Base-by-base conservation (phyloP, 208 protist species). In the Vickermania spadyakhi region DNA sequence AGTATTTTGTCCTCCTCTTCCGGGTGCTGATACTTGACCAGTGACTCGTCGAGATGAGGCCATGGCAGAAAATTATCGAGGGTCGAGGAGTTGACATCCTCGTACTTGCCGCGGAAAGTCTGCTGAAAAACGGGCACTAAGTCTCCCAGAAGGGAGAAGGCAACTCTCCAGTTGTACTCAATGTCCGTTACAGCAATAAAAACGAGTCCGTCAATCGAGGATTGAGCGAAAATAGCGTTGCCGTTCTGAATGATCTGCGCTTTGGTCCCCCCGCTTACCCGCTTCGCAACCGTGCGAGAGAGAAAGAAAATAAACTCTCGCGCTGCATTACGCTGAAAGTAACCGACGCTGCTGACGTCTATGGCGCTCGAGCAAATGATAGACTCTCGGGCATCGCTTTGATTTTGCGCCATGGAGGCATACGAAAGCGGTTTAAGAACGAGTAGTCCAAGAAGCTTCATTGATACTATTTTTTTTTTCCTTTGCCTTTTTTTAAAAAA, bases 1-100 rank as follows among this genome's bases (percentile, higher is more conserved):
- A 94, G 52, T 27, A 96, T 88, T 66, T 96, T 92, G 63, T 96
- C 88, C 28, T 85, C 86, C 61, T 96, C 81, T 66, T 86, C 77
- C 1, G 91, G 91, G 45, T 95, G 88, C 62, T 96, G 91, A 59
- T 94, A 96, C 62, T 81, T 85, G 31, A 59, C 68, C 11, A 96
- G 72, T 11, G 62, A 86, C 54, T 94, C 77, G 23, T 76, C 58
- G 14, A 96, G 78, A 50, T 81, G 54, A 27, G 81, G 80, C 85
- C 84, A 93, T 26, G 56, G 67, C n/a, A 91, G 56, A 62, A 88
- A 89, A 55, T 96, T 81, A 61, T 93, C 89, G 0, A 62, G 28
- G 45, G 79, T 77, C 23, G 68, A 62, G 23, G 69, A 49, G 22
- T 55, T 51, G 3, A 67, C 51, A 4, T 61, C 49, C 23, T 91